Percentiles rank a stretch among this genome's conserved stretches.
Evolutionary conservation across 169 alveolate genomes (phyloP).

Genomic region (Eimeria praecox): DNA sequence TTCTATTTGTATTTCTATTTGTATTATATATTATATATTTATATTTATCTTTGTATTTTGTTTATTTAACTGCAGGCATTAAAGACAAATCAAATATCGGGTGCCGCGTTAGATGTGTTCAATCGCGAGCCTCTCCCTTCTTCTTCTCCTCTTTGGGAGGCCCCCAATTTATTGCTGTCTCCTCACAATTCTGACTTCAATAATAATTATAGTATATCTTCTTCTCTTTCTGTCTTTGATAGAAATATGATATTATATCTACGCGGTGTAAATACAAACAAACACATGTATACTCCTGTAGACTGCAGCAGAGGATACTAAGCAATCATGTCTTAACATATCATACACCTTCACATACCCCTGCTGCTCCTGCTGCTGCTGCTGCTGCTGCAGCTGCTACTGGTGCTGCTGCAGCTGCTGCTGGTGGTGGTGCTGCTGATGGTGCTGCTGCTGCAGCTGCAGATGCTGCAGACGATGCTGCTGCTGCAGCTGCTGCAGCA

Average conservation of each 20-base stretch:
- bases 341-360: background rate
- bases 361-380: no score
- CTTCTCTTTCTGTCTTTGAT: background rate
- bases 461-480: no score
- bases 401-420: no score
- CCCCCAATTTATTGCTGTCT: conserved; percentile 80
- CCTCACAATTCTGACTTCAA: conserved; percentile 83
- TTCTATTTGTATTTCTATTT: background rate
- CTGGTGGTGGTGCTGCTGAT: no score
- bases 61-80: conserved; percentile 44
- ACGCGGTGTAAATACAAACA: background rate
- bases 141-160: conserved; percentile 83
- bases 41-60: background rate
- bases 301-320: conserved; percentile 51
- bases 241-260: background rate
- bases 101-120: conserved; percentile 87
- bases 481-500: no score
- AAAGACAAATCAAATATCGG: conserved; percentile 35
- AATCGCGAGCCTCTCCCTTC: conserved; percentile 83
- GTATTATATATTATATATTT: background rate
- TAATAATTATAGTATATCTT: conserved; percentile 64
- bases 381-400: no score
- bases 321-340: background rate
- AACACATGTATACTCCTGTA: conserved; percentile 4
- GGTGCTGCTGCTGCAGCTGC: no score